Conservation (phyloP, 2,329 filamentous ascomycete genomes). For the Truncatella angustata region DNA sequence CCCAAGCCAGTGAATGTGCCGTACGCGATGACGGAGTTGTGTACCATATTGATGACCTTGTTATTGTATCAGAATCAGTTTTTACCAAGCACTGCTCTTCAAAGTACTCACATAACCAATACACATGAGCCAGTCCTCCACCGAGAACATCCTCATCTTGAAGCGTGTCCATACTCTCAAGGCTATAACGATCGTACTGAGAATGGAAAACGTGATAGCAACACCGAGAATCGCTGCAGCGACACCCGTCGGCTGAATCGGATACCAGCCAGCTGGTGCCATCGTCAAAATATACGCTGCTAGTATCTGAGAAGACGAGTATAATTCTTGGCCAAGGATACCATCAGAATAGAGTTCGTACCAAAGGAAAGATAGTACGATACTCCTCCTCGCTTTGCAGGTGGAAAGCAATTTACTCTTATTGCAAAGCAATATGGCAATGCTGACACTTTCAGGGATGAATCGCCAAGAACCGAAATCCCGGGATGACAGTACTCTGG, state of each 20-base stretch:
- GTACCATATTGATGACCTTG: conserved; percentile 16
- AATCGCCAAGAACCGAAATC: too few relatives aligned
- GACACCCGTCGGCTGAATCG: conserved; percentile 1
- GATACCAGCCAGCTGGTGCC: conserved; percentile 5
- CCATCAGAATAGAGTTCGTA: too few relatives aligned
- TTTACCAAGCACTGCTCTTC: not conserved
- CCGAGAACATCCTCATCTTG: conserved; percentile 2
- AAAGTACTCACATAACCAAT: conserved; percentile 11
- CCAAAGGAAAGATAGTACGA: too few relatives aligned
- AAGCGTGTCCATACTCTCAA: conserved; percentile 6
- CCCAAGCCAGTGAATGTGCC: conserved; percentile 21
- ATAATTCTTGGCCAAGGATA: too few relatives aligned
- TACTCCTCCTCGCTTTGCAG: too few relatives aligned
- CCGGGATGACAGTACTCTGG: too few relatives aligned
- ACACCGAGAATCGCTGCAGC: not conserved
- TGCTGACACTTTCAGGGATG: too few relatives aligned
- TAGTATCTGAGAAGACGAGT: too few relatives aligned
- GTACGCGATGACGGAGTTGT: conserved; percentile 16
- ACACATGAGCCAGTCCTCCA: conserved; percentile 14
- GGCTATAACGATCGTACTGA: not conserved
- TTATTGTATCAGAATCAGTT: not conserved
- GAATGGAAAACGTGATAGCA: not conserved
- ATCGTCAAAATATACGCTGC: too few relatives aligned
- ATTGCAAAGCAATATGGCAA: too few relatives aligned
- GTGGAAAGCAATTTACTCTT: too few relatives aligned